Conservation (phyloP, 2,329 filamentous ascomycete species). For the Pezicula radicicola region DNA sequence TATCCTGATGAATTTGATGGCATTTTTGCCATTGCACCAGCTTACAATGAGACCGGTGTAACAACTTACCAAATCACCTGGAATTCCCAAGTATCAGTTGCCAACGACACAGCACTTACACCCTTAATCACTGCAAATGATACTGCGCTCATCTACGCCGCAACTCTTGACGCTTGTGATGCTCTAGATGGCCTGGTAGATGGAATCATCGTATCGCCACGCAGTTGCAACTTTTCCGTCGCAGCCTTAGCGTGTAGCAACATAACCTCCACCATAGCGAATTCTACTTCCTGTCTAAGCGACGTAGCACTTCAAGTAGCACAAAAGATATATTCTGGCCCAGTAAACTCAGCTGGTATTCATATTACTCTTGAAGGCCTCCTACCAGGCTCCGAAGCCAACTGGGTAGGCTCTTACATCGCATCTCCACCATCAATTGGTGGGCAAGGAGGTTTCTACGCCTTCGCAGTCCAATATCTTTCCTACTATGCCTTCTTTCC, state of each 20-base stretch:
- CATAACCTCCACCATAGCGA: neutral
- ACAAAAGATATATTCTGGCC: neutral
- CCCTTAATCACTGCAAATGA: conserved; percentile 19
- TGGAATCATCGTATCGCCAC: conserved; percentile 36
- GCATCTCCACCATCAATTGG: neutral
- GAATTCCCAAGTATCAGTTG: neutral
- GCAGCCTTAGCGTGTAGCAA: neutral
- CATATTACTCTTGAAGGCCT: neutral
- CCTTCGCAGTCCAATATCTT: neutral
- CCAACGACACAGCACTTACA: neutral
- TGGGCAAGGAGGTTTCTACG: neutral
- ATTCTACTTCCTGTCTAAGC: neutral
- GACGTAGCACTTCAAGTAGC: neutral
- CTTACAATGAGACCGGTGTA: conserved; percentile 9
- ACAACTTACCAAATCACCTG: conserved; percentile 1
- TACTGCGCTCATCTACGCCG: conserved; percentile 29
- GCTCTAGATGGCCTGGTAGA: conserved; percentile 42
- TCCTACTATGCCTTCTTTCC: conserved; percentile 1
- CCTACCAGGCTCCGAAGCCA: neutral
- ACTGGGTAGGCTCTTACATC: neutral
- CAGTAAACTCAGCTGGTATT: neutral
- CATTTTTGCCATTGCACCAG: conserved; percentile 34
- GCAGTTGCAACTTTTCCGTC: conserved; percentile 20
- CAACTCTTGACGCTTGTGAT: conserved; percentile 45
- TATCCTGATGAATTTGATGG: conserved; percentile 34